Conservation (phyloP, 2,329 filamentous ascomycete genomes). For the Ophiostoma ulmi region DNA sequence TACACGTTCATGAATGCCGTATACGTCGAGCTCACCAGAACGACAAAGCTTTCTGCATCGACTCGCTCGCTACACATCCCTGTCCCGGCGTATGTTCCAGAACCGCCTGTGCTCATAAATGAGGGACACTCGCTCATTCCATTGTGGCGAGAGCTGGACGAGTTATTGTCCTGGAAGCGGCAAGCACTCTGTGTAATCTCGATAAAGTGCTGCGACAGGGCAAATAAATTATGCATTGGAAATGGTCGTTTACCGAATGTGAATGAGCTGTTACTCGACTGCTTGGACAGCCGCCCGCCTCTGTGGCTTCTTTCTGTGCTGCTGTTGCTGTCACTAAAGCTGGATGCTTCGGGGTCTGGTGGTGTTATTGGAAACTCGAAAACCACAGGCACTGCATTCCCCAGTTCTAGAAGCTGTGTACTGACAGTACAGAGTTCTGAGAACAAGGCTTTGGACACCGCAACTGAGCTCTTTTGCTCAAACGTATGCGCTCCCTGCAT, state of each 20-base stretch:
- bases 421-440: conserved; percentile 37
- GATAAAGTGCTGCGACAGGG: conserved; percentile 37
- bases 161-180: background rate
- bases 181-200: conserved; percentile 33
- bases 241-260: conserved; percentile 32
- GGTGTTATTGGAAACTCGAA: background rate
- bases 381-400: conserved; percentile 30
- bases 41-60: conserved; percentile 23
- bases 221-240: conserved; percentile 41
- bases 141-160: background rate
- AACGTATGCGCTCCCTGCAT: background rate
- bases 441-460: conserved; percentile 16
- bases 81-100: background rate
- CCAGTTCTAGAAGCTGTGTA: conserved; percentile 38
- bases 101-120: background rate
- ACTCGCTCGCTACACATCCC: conserved; percentile 12
- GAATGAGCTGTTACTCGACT: background rate
- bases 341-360: background rate
- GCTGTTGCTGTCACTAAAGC: background rate
- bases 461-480: background rate
- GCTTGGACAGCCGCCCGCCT: background rate
- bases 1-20: conserved; percentile 40
- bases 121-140: conserved; percentile 1
- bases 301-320: background rate
- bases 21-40: conserved; percentile 40